Conservation (phyloP, 345 rosid genomes). For the Eucalyptus urophylla region DNA sequence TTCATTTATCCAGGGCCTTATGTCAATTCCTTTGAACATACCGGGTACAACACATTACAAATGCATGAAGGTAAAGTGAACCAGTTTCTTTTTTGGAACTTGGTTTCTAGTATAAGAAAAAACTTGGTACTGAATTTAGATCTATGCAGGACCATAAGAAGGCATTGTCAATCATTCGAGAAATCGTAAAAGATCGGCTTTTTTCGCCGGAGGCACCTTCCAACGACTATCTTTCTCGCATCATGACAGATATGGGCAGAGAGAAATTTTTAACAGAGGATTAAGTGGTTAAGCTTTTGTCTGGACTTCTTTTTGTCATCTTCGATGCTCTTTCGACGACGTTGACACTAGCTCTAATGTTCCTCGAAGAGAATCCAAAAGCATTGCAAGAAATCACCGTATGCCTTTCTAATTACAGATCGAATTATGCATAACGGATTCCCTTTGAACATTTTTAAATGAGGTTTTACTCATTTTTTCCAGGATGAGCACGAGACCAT, state of each 20-base stretch:
- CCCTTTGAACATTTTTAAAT: background rate
- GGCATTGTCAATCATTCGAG: background rate
- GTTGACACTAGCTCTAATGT: conserved; percentile 1
- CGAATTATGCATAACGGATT: background rate
- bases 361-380: conserved; percentile 9
- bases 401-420: background rate
- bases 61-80: conserved; percentile 13
- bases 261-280: conserved; percentile 16
- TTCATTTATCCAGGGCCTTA: background rate
- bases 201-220: background rate
- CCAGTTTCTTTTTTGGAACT: background rate
- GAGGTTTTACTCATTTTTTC: background rate
- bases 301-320: background rate
- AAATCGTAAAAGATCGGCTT: background rate
- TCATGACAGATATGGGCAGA: background rate
- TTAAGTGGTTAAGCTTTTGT: background rate
- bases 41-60: conserved; percentile 18
- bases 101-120: background rate
- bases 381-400: conserved; percentile 13
- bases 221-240: conserved; percentile 1
- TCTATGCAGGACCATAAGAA: background rate
- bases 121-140: background rate
- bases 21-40: conserved; percentile 22
- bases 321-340: background rate
- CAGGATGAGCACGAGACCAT: background rate